A percentile compares a stretch with the other conserved stretches of the same genome.
phyloP scores from a whole-genome alignment of 2,329 filamentous ascomycete species.

The Colletotrichum sp. region DNA sequence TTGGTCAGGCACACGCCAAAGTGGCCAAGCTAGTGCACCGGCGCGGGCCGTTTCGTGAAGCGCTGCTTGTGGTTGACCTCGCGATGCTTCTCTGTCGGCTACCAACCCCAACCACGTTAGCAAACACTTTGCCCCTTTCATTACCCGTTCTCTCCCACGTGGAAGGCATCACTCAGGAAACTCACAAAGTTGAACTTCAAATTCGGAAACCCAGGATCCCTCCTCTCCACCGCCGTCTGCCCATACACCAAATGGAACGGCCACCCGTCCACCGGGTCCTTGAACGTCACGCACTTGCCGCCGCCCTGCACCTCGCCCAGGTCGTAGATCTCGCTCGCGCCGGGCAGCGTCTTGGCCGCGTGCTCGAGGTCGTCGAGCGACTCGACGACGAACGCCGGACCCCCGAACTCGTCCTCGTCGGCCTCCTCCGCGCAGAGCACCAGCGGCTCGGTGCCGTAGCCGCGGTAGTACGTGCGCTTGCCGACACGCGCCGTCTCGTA shows the following conservation, averaged over 20 bases:
- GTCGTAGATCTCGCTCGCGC: constrained; percentile 53
- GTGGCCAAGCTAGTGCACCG: constrained; percentile 59
- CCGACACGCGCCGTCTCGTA: constrained; percentile 39
- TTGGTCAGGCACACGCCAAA: constrained; percentile 59
- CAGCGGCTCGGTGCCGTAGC: constrained; percentile 66
- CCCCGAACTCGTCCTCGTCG: constrained; percentile 56
- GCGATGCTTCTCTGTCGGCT: constrained; percentile 47
- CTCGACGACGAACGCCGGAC: constrained; percentile 63
- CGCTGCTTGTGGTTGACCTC: constrained; percentile 52
- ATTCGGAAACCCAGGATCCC: constrained; percentile 42
- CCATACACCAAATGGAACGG: constrained; percentile 63
- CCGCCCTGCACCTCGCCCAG: constrained; percentile 56
- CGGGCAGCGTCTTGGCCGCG: constrained; percentile 51
- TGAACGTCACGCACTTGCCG: constrained; percentile 56
- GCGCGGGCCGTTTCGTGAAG: constrained; percentile 51
- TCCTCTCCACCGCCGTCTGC: constrained; percentile 45
- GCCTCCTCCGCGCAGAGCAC: constrained; percentile 59
- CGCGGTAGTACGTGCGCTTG: constrained; percentile 61
- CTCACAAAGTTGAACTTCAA: constrained; percentile 51
- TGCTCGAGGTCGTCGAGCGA: constrained; percentile 58
- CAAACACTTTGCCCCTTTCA: not conserved
- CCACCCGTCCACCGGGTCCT: constrained; percentile 59
- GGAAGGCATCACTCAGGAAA: not conserved
- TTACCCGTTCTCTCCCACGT: not conserved
- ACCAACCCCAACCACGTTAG: not conserved